Evolutionary conservation across 2,329 filamentous ascomycete genomes (phyloP).

Genomic region (Fusarium sambucinum): DNA sequence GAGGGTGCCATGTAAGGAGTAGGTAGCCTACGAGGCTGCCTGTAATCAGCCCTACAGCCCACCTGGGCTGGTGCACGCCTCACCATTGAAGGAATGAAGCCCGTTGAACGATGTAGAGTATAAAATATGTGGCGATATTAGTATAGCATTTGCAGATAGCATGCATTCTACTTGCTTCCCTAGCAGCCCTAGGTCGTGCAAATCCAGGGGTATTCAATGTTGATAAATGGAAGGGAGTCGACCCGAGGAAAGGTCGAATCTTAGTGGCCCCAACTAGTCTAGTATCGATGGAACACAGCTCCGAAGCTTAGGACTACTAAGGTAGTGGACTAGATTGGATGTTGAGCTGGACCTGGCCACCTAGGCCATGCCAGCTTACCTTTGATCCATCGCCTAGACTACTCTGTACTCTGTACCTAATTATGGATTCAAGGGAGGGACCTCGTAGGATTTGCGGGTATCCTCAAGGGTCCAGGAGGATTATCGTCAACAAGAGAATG

Average conservation of each 20-base stretch:
- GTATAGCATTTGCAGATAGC: not conserved
- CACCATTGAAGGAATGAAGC: not conserved
- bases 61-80: slow-evolving; percentile 6
- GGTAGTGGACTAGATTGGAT: not conserved
- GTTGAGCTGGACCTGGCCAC: slow-evolving; percentile 27
- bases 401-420: too few relatives aligned
- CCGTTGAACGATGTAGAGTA: not conserved
- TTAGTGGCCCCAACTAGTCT: slow-evolving; percentile 26
- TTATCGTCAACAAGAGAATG: not conserved
- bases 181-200: not conserved
- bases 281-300: slow-evolving; percentile 6
- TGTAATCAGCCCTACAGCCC: slow-evolving; percentile 44
- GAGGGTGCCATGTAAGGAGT: slow-evolving; percentile 1
- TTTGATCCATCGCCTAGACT: slow-evolving; percentile 27
- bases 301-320: slow-evolving; percentile 1
- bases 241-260: slow-evolving; percentile 10
- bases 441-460: slow-evolving; percentile 10
- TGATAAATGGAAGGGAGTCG: slow-evolving; percentile 11
- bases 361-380: slow-evolving; percentile 33
- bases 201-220: slow-evolving; percentile 19
- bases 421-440: slow-evolving; percentile 29
- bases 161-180: not conserved
- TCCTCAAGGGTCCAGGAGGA: not conserved
- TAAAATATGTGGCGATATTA: not conserved
- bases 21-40: not conserved